Conservation (phyloP, 345 rosid genomes). For the Syzygium aqueum region DNA sequence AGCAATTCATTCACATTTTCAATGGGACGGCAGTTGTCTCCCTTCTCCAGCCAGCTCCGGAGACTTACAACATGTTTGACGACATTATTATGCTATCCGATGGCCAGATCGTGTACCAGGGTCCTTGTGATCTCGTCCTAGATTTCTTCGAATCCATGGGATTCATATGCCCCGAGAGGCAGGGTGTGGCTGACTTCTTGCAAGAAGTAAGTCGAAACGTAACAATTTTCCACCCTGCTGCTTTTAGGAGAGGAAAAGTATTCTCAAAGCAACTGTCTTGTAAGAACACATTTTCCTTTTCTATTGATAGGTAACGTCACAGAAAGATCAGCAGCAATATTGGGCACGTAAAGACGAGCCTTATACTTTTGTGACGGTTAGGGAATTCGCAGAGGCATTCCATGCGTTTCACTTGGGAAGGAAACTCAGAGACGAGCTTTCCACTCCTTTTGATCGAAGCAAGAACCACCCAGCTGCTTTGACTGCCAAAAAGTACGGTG, state of each 20-base stretch:
- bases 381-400: conserved; percentile 65
- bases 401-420: conserved; percentile 49
- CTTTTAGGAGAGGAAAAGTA: background rate
- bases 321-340: conserved; percentile 73
- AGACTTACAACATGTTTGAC: conserved; percentile 67
- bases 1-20: conserved; percentile 48
- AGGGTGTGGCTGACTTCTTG: conserved; percentile 77
- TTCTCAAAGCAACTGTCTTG: background rate
- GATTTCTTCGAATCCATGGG: conserved; percentile 63
- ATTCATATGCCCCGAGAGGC: conserved; percentile 68
- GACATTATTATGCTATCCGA: conserved; percentile 67
- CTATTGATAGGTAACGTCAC: conserved; percentile 59
- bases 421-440: conserved; percentile 35
- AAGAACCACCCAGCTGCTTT: conserved; percentile 77
- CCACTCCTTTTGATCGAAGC: conserved; percentile 39
- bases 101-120: conserved; percentile 68
- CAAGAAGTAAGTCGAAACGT: conserved; percentile 47
- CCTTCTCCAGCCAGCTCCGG: conserved; percentile 82
- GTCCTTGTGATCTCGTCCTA: conserved; percentile 51
- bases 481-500: conserved; percentile 46
- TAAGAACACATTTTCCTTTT: background rate
- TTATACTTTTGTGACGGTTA: conserved; percentile 46
- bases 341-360: conserved; percentile 53
- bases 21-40: conserved; percentile 57
- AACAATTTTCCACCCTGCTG: background rate